These are phyloP conservation scores for Xylaria sp. DNA, from an alignment of 2,329 filamentous ascomycete genomes.

Conservation along the genomic window DNA sequence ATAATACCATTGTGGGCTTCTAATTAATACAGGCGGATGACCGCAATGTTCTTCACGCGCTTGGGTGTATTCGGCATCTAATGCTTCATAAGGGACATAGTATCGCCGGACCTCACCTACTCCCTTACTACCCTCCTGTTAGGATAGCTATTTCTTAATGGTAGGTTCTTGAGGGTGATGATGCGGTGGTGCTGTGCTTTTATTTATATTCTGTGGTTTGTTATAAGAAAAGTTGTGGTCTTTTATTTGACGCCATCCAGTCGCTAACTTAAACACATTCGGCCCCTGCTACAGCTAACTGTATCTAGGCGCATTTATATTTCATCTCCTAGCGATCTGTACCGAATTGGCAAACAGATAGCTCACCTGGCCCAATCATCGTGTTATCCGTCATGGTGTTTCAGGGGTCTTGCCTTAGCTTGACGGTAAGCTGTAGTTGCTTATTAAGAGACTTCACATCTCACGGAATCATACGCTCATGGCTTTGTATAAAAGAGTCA, in stretches of 20 bases:
- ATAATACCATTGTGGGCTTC: conserved; percentile 25
- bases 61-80: neutral
- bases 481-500: too few species aligned
- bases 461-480: too few species aligned
- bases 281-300: too few species aligned
- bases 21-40: conserved; percentile 25
- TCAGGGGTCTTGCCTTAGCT: neutral
- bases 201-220: too few species aligned
- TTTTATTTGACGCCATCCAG: neutral
- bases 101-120: neutral
- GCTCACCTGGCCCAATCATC: neutral
- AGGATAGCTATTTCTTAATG: too few species aligned
- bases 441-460: neutral
- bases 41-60: conserved; percentile 9
- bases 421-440: neutral
- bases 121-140: too few species aligned
- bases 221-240: neutral
- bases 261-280: too few species aligned
- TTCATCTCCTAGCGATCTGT: neutral
- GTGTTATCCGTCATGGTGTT: neutral
- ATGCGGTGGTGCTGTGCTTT: too few species aligned
- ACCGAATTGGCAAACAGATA: neutral
- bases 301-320: neutral
- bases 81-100: neutral
- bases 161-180: too few species aligned